Conservation (phyloP, 805 yeast genomes). For the Candida andamanensis region DNA sequence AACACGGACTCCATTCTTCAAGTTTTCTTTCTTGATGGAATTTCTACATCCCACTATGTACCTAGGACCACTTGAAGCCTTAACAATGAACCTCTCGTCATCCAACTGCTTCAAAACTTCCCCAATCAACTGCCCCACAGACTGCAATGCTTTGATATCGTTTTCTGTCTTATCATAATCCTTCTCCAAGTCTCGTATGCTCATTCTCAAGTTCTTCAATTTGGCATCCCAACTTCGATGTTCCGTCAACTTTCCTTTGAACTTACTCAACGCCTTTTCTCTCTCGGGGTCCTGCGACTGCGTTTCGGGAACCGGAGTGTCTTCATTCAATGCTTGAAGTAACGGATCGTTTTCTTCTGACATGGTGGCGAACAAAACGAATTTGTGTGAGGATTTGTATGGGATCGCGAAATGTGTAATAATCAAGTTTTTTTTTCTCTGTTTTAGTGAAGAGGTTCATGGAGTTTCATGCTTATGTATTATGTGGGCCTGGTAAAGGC, state of each 20-base stretch:
- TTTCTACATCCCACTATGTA: conserved; percentile 97
- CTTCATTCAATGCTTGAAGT: conserved; percentile 14
- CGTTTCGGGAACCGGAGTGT: conserved; percentile 19
- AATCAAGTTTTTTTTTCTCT: too few relatives aligned
- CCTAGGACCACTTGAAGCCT: conserved; percentile 95
- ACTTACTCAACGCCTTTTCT: conserved; percentile 68
- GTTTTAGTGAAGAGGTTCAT: too few relatives aligned
- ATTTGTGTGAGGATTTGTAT: too few relatives aligned
- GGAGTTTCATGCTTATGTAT: conserved; percentile 90
- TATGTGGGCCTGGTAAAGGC: conserved; percentile 79
- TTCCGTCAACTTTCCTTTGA: conserved; percentile 81
- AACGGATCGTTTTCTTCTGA: conserved; percentile 15
- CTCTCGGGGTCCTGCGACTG: conserved; percentile 50
- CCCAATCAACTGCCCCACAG: conserved; percentile 96
- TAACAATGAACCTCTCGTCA: conserved; percentile 90
- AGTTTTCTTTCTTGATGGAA: conserved; percentile 74
- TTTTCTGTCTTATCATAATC: conserved; percentile 91
- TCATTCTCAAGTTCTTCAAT: conserved; percentile 74
- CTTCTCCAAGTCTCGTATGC: conserved; percentile 77
- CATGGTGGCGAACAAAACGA: conserved; percentile 10
- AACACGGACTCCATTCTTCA: conserved; percentile 92
- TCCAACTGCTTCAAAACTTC: conserved; percentile 94
- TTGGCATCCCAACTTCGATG: conserved; percentile 94
- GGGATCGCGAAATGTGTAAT: too few relatives aligned
- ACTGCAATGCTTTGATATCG: conserved; percentile 93